A percentile compares a stretch with the other conserved stretches of the same genome.
Evolutionary conservation across 768 basidiomycete species (phyloP).

Genomic region (Coprinellus aureogranulatus): DNA sequence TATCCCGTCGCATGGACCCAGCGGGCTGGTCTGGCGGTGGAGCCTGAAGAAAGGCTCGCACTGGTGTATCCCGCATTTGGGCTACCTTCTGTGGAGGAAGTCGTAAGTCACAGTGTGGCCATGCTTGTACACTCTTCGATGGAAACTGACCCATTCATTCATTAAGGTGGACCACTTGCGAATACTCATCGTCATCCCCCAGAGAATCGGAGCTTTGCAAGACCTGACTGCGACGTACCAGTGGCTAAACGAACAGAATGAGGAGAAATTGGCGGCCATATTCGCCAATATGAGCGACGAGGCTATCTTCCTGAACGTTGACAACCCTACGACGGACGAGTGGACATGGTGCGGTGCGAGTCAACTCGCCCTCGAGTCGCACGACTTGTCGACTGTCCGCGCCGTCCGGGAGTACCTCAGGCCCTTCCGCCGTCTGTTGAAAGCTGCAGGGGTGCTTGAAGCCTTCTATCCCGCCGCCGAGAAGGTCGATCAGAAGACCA

Average conservation of each 20-base stretch:
- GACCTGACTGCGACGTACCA: slow-evolving; percentile 22
- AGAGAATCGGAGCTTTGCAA: slow-evolving; percentile 5
- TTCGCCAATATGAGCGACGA: not conserved
- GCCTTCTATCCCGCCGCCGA: slow-evolving; percentile 3
- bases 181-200: slow-evolving; percentile 13
- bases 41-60: slow-evolving; percentile 13
- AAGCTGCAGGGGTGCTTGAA: slow-evolving; percentile 10
- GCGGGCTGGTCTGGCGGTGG: slow-evolving; percentile 12
- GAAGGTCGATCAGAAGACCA: not conserved
- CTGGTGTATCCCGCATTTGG: slow-evolving; percentile 16
- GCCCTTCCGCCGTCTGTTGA: slow-evolving; percentile 1
- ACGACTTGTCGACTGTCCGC: slow-evolving; percentile 8
- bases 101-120: slow-evolving; percentile 19
- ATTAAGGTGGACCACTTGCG: slow-evolving; percentile 12
- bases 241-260: slow-evolving; percentile 19
- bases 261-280: not conserved
- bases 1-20: slow-evolving; percentile 25
- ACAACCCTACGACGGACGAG: not conserved
- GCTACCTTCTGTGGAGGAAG: slow-evolving; percentile 16
- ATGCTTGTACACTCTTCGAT: not conserved
- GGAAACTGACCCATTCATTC: not conserved
- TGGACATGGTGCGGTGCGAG: slow-evolving; percentile 9
- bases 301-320: slow-evolving; percentile 11
- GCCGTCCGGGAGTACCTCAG: slow-evolving; percentile 9
- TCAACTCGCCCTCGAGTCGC: slow-evolving; percentile 7